Percentiles rank a stretch among this genome's conserved stretches.
phyloP scores from a whole-genome alignment of 202 grass and related monocot species.

The Panicum virgatum region DNA sequence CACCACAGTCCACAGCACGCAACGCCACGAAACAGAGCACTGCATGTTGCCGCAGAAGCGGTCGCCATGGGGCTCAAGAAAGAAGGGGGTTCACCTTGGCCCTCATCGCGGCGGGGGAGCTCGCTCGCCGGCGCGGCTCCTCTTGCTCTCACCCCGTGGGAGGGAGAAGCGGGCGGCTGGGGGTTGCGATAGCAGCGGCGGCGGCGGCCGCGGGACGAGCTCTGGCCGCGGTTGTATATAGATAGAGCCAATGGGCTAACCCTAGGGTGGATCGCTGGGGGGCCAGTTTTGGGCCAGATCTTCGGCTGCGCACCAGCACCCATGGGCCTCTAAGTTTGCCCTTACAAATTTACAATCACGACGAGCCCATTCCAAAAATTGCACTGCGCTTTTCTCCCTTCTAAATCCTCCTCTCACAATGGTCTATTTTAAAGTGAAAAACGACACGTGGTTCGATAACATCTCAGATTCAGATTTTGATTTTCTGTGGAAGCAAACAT shows the following conservation, averaged over 20 bases:
- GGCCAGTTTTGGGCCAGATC: not conserved
- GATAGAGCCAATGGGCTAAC: conserved; percentile 13
- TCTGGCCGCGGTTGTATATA: conserved; percentile 20
- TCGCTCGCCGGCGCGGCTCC: not conserved
- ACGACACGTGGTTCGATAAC: too few relatives aligned
- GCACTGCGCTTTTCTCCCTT: too few relatives aligned
- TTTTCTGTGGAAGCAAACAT: too few relatives aligned
- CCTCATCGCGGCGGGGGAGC: conserved; percentile 46
- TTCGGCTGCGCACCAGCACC: not conserved
- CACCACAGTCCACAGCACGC: not conserved
- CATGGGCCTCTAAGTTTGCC: not conserved
- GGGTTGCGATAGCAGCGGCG: not conserved
- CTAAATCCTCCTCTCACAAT: too few relatives aligned
- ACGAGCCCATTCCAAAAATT: not conserved
- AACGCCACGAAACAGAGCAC: too few relatives aligned
- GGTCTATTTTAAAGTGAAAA: too few relatives aligned
- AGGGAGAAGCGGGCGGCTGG: not conserved
- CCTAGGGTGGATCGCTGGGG: conserved; percentile 7
- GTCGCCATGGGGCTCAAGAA: not conserved
- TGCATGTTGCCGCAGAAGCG: too few relatives aligned
- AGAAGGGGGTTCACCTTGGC: conserved; percentile 41
- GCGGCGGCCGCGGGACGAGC: not conserved
- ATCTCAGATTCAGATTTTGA: too few relatives aligned
- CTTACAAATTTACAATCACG: not conserved
- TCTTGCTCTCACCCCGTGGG: not conserved